Base-by-base conservation (phyloP, 495 filamentous ascomycete species). In the Baudoinia panamericana region DNA sequence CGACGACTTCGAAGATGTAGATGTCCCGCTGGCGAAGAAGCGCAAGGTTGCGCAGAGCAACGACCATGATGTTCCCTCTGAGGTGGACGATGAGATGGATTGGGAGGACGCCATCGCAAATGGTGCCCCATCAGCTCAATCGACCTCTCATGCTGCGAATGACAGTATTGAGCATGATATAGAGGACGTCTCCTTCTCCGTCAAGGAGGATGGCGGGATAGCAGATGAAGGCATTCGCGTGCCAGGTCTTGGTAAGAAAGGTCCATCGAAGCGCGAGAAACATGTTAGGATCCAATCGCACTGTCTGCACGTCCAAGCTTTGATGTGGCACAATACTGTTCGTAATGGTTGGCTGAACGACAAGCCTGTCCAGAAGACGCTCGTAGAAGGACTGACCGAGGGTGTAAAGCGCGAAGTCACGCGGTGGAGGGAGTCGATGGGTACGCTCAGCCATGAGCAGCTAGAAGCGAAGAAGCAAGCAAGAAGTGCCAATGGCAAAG, bases 301-400 rank as follows among this genome's bases (percentile, higher is more conserved):
- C 56, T 80, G 81, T 49, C 69, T 90, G 53, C 90, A 97, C 61
- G 88, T 97, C 3, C 82, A 88, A 54, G 72, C 78, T 43, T 61
- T 97, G 31, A 71, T 97, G 30, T 90, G 76, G 60, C 87, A 95
- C 52, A 95, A 95, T 57, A 69, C 79, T 0, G 54, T 93, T 15
- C 77, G 90, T 18, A 97, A 95, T 58, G 54, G 72, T 6, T 97
- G 90, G 88, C 56, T 78, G 18, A 86, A 82, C 46, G 85, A 96
- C 52, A 51, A 69, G 17, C 72, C 83, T 38, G 64, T 86, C 6
- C 86, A 95, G 51, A 74, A 75, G 13, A 81, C 81, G 34, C 60
- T 97, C 37, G 60, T 86, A 1, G 71, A 72, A 9, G 78, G 83
- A 39, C 40, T 97, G 18, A 73, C 79, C 0, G 67, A 73, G 2